phyloP scores from a whole-genome alignment of 129 eudicot species.

The Mikania micrantha region DNA sequence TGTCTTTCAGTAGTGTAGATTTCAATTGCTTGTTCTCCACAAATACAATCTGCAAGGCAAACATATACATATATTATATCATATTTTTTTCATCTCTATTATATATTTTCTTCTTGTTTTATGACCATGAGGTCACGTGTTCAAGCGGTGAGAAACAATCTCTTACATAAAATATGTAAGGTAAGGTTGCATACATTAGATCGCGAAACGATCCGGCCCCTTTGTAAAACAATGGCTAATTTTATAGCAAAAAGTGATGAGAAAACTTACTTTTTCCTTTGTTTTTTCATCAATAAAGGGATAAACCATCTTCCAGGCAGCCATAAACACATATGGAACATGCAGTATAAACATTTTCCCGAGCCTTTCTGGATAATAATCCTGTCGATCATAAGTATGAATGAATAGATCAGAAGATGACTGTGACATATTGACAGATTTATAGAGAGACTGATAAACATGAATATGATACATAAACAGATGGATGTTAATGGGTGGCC shows the following conservation, averaged over 20 bases:
- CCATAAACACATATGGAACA: conserved; percentile 78
- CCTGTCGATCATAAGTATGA: conserved; percentile 50
- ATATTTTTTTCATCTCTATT: not conserved
- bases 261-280: conserved; percentile 56
- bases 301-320: conserved; percentile 81
- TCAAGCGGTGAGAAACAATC: no score
- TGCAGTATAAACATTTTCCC: conserved; percentile 72
- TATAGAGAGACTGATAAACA: no score
- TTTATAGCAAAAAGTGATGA: not conserved
- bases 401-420: not conserved
- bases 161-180: no score
- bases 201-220: no score
- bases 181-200: no score
- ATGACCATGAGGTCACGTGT: no score
- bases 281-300: conserved; percentile 86
- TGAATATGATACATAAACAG: no score
- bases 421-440: not conserved
- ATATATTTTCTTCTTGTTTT: not conserved
- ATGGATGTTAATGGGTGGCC: no score
- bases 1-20: conserved; percentile 64
- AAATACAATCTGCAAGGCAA: conserved; percentile 81
- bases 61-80: not conserved
- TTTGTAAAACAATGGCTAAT: no score
- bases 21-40: conserved; percentile 64
- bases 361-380: conserved; percentile 88